Evolutionary conservation across 805 yeast genomes (phyloP).

Genomic region (Ogataea sp.): DNA sequence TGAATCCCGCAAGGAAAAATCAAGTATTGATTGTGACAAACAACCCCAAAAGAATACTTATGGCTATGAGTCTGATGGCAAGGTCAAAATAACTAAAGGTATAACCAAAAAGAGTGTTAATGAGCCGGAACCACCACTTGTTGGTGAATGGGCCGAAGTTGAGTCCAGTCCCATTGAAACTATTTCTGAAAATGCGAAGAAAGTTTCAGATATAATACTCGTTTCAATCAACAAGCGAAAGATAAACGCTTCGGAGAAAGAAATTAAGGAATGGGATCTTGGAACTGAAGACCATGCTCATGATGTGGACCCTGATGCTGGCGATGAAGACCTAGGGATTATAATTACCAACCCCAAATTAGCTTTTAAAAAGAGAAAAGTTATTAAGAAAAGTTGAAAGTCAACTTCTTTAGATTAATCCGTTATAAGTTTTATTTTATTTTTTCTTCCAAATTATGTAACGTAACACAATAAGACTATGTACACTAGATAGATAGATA

Average conservation of each 20-base stretch:
- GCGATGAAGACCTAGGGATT: constrained; percentile 2
- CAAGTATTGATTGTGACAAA: no score
- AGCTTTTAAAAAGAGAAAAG: constrained; percentile 11
- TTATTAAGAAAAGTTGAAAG: not conserved
- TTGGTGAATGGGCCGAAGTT: not conserved
- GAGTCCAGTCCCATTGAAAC: not conserved
- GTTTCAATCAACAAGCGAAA: no score
- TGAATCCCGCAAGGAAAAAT: no score
- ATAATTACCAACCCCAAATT: constrained; percentile 1
- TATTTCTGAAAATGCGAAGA: not conserved
- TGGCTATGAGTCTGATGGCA: not conserved
- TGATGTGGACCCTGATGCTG: constrained; percentile 1
- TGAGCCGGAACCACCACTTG: not conserved
- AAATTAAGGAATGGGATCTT: constrained; percentile 21
- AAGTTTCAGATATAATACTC: no score
- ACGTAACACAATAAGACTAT: not conserved
- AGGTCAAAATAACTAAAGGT: constrained; percentile 1
- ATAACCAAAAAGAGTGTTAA: not conserved
- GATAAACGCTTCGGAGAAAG: constrained; percentile 13
- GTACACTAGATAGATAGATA: not conserved
- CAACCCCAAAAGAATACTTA: constrained; percentile 5
- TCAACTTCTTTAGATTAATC: no score
- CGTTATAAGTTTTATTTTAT: not conserved
- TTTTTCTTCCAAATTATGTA: not conserved
- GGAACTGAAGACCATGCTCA: constrained; percentile 6